Conservation (phyloP, 2,329 filamentous ascomycete species). For the Aspergillus luchuensis region DNA sequence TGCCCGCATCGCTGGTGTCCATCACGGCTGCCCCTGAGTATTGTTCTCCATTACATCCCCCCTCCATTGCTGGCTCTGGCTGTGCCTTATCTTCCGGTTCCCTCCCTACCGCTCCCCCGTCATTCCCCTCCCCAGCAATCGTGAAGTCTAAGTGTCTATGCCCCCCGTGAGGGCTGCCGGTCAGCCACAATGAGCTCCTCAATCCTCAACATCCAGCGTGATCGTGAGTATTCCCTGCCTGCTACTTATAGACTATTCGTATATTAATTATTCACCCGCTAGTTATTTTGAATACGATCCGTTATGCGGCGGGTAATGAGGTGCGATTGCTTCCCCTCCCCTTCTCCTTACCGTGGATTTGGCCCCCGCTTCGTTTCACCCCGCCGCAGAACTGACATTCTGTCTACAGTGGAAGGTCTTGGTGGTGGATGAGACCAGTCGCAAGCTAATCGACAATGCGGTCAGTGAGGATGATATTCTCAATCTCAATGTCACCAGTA, state of each 20-base stretch:
- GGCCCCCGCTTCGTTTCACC: background rate
- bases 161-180: constrained; percentile 34
- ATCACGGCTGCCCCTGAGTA: constrained; percentile 5
- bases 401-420: constrained; percentile 86
- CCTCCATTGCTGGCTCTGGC: background rate
- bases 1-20: constrained; percentile 1
- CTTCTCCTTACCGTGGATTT: constrained; percentile 24
- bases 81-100: background rate
- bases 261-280: background rate
- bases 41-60: background rate
- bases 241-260: too few relatives aligned
- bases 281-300: constrained; percentile 76
- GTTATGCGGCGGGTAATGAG: constrained; percentile 76
- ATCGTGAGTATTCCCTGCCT: constrained; percentile 55
- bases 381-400: constrained; percentile 29
- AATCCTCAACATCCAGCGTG: constrained; percentile 80
- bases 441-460: constrained; percentile 85
- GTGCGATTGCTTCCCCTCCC: constrained; percentile 52
- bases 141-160: constrained; percentile 16
- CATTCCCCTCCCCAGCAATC: constrained; percentile 12
- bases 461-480: constrained; percentile 96
- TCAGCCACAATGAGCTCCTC: constrained; percentile 74
- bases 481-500: constrained; percentile 93
- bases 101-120: constrained; percentile 4
- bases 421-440: constrained; percentile 80